These are phyloP conservation scores for Diaporthe aspalathi DNA, from an alignment of 2,329 filamentous ascomycete genomes.

Conservation along the genomic window DNA sequence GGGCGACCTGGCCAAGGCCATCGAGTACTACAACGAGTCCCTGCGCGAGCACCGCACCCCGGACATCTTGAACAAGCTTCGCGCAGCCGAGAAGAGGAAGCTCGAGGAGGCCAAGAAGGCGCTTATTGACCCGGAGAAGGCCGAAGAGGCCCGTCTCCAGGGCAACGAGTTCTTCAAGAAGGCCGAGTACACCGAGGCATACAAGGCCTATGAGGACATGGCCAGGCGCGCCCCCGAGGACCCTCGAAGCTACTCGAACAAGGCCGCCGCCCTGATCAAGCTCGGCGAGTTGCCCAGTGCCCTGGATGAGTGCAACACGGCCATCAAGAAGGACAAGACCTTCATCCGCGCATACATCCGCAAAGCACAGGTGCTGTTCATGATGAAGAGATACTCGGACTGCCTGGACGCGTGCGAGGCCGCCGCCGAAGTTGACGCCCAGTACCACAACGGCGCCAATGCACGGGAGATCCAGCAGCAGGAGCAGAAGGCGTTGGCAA, in stretches of 20 bases:
- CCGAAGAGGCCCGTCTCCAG: slow-evolving; percentile 93
- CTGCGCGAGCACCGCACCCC: slow-evolving; percentile 97
- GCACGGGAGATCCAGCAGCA: slow-evolving; percentile 92
- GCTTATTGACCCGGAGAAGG: slow-evolving; percentile 91
- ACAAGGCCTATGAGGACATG: slow-evolving; percentile 96
- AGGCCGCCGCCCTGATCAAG: slow-evolving; percentile 96
- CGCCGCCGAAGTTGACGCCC: slow-evolving; percentile 80
- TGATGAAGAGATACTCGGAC: slow-evolving; percentile 98
- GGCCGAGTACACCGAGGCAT: slow-evolving; percentile 92
- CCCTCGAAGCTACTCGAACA: slow-evolving; percentile 95
- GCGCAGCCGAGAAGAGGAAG: slow-evolving; percentile 88
- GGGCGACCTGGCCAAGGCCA: slow-evolving; percentile 81
- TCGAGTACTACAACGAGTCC: slow-evolving; percentile 92
- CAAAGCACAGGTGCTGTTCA: slow-evolving; percentile 94
- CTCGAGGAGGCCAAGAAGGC: slow-evolving; percentile 78
- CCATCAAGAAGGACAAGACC: slow-evolving; percentile 88
- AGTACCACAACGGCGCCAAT: slow-evolving; percentile 77
- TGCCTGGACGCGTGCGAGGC: slow-evolving; percentile 90
- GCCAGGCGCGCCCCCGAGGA: slow-evolving; percentile 94
- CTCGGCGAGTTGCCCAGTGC: slow-evolving; percentile 95
- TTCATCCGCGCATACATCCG: slow-evolving; percentile 97
- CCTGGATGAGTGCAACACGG: slow-evolving; percentile 89
- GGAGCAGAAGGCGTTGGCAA: slow-evolving; percentile 89
- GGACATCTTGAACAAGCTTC: slow-evolving; percentile 92
- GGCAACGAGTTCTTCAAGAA: slow-evolving; percentile 99